phyloP scores from a whole-genome alignment of 2,329 filamentous ascomycete genomes.

The Fusarium beomiforme region DNA sequence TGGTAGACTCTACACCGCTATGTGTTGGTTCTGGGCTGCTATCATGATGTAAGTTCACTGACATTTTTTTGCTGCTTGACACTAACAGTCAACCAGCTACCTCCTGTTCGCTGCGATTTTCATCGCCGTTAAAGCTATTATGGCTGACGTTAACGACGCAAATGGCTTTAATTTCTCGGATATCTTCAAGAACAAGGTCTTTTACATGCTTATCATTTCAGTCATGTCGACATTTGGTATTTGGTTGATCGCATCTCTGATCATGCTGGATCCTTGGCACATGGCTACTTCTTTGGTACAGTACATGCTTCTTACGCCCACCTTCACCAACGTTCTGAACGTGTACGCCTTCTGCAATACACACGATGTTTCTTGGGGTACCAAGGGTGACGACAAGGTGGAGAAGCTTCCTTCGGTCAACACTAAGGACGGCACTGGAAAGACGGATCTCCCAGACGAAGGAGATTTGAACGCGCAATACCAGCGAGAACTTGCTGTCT shows the following conservation, averaged over 20 bases:
- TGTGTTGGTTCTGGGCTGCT: slow-evolving; percentile 97
- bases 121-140: slow-evolving; percentile 89
- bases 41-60: slow-evolving; percentile 81
- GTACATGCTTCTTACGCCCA: slow-evolving; percentile 94
- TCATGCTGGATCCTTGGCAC: slow-evolving; percentile 99
- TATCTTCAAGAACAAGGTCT: slow-evolving; percentile 87
- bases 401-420: slow-evolving; percentile 90
- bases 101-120: slow-evolving; percentile 94
- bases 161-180: slow-evolving; percentile 74
- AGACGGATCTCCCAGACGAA: slow-evolving; percentile 95
- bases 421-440: slow-evolving; percentile 87
- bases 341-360: slow-evolving; percentile 99
- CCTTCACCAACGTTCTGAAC: slow-evolving; percentile 98
- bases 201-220: slow-evolving; percentile 93
- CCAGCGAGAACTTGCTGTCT: slow-evolving; percentile 81
- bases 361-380: slow-evolving; percentile 98
- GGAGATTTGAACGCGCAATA: slow-evolving; percentile 96
- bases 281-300: slow-evolving; percentile 97
- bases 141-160: slow-evolving; percentile 70
- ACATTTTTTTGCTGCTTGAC: neutral
- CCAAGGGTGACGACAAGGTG: slow-evolving; percentile 96
- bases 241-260: slow-evolving; percentile 88
- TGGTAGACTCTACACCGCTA: slow-evolving; percentile 91
- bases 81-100: slow-evolving; percentile 65
- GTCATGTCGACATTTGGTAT: slow-evolving; percentile 92